phyloP scores from a whole-genome alignment of 2,329 filamentous ascomycete genomes.

The Diaporthe humulicola region DNA sequence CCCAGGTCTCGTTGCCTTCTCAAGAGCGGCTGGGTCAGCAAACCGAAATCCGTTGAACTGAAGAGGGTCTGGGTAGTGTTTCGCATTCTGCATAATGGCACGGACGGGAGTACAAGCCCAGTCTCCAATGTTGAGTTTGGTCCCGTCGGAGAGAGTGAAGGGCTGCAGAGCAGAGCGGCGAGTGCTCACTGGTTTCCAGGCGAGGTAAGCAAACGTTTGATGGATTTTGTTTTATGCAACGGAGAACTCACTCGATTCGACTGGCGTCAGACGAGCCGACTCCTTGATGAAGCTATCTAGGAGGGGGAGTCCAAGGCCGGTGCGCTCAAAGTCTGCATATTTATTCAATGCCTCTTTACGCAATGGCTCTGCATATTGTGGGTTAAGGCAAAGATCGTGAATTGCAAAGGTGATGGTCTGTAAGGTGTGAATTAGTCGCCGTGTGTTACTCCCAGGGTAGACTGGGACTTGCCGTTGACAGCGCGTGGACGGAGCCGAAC shows the following conservation, averaged over 20 bases:
- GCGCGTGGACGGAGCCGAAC: slow-evolving; percentile 50
- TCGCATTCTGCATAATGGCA: not conserved
- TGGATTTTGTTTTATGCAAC: too few species aligned
- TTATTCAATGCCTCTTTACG: not conserved
- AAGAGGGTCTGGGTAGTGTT: not conserved
- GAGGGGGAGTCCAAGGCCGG: slow-evolving; percentile 37
- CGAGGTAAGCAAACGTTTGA: too few species aligned
- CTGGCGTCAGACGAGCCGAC: slow-evolving; percentile 42
- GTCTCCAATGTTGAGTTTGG: not conserved
- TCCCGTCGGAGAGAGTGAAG: not conserved
- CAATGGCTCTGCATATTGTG: slow-evolving; percentile 40
- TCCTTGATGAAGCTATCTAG: slow-evolving; percentile 48
- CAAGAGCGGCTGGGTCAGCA: not conserved
- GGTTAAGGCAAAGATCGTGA: slow-evolving; percentile 41
- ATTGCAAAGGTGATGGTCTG: slow-evolving; percentile 43
- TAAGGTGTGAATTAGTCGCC: too few species aligned
- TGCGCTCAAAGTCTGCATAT: slow-evolving; percentile 4
- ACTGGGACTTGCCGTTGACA: slow-evolving; percentile 46
- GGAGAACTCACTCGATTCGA: not conserved
- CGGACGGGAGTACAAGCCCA: not conserved
- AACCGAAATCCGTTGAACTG: not conserved
- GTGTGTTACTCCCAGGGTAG: too few species aligned
- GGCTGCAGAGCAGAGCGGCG: not conserved
- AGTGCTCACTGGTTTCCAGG: not conserved
- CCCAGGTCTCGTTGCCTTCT: too few species aligned